These are phyloP conservation scores for Thinopyrum elongatum DNA, from an alignment of 176 grass and related monocot species.

Conservation along the genomic window DNA sequence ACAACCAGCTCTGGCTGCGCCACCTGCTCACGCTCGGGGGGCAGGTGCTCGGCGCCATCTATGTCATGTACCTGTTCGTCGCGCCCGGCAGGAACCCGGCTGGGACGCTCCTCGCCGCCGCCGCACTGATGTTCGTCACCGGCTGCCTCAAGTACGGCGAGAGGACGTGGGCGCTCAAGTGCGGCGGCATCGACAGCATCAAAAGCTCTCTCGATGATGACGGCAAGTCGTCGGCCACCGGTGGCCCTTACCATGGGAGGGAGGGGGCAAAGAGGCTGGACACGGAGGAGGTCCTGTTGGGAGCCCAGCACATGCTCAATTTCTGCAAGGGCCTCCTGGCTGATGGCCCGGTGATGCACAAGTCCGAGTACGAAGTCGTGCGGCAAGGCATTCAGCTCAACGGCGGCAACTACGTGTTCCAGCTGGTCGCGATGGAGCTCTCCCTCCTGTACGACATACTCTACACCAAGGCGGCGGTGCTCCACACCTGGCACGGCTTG, in stretches of 20 bases:
- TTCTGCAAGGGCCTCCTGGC: neutral
- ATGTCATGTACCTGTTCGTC: neutral
- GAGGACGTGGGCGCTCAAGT: slow-evolving; percentile 13
- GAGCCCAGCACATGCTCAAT: neutral
- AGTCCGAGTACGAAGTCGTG: neutral
- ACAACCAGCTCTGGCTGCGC: slow-evolving; percentile 33
- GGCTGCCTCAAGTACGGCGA: slow-evolving; percentile 20
- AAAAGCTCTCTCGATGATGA: neutral
- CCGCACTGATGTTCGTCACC: neutral
- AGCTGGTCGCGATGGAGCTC: slow-evolving; percentile 13
- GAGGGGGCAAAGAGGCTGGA: neutral
- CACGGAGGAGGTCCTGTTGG: neutral
- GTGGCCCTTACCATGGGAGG: neutral
- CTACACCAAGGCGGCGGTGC: slow-evolving; percentile 38
- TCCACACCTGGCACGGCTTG: slow-evolving; percentile 19
- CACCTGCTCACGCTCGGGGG: slow-evolving; percentile 12
- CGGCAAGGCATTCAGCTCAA: neutral
- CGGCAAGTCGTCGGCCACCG: neutral
- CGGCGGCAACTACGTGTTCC: neutral
- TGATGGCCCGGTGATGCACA: neutral
- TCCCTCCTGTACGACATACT: slow-evolving; percentile 39
- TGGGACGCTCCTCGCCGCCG: neutral
- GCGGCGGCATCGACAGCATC: slow-evolving; percentile 7
- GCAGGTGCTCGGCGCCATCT: neutral
- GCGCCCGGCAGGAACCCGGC: neutral